Evolutionary conservation across 225 moss, liverwort and hornwort genomes (phyloP), one percentile per base, ranked within the genome.

Genomic region (Pseudoscleropodium purum): DNA sequence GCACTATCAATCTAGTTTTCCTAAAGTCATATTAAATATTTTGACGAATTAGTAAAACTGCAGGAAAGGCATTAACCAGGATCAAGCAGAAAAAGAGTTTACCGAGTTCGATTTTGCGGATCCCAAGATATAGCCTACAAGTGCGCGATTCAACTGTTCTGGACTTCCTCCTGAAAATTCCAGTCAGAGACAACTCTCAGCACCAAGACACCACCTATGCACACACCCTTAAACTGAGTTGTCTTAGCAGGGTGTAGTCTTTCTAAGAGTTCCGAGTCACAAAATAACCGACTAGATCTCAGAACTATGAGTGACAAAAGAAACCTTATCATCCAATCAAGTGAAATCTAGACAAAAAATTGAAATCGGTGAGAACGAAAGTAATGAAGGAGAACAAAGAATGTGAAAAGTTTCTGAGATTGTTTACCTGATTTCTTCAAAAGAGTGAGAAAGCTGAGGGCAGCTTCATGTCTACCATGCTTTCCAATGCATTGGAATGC

Each of bases 401-500:
- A 49, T 36, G 9, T 43, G 82, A 34, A 82, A 76, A 67, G 45
- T 70, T 39, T 41, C 62, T 20, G 30, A 34, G 9, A 62, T 73
- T 69, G 6, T 65, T 79, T 83, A 93, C 95, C 95, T 14, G 86
- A 90, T 54, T 89, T 91, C 88, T 84, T 93, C 60, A 95, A 66
- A 79, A 92, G 81, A 30, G 86, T 57, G 62, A 95, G 91, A 84
- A 82, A 92, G 75, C 88, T 82, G 59, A 91, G 36, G 54, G 92
- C 92, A 77, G 63, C 89, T 89, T 92, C 92, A 79, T 91, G 84
- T 88, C 90, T 88, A 81, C 93, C 88, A 84, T 95, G 93, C 86
- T 88, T 93, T 87, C 92, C 95, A 86, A 95, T 93, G 68, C 95
- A 95, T 84, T 92, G 95, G 43, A 95, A 92, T 77, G 95, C 95